Conservation (phyloP, 805 yeast species). For the Ogataea dorogensis region DNA sequence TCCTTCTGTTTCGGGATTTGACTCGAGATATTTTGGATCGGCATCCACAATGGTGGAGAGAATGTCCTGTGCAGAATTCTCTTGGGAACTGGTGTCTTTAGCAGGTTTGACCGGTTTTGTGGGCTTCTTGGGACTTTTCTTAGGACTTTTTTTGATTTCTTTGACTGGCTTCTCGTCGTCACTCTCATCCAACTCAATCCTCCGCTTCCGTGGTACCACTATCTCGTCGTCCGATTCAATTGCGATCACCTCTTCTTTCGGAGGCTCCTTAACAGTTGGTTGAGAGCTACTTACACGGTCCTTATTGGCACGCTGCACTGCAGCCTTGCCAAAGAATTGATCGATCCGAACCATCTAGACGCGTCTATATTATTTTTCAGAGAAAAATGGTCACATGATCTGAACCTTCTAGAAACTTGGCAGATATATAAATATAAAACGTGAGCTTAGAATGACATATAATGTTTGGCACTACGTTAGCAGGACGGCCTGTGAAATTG, state of each 20-base stretch:
- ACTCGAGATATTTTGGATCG: slow-evolving; percentile 40
- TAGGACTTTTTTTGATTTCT: slow-evolving; percentile 5
- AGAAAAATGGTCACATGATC: slow-evolving; percentile 8
- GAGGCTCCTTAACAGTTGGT: slow-evolving; percentile 7
- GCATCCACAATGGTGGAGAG: slow-evolving; percentile 73
- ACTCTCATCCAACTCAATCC: slow-evolving; percentile 4
- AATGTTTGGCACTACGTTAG: slow-evolving; percentile 36
- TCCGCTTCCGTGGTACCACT: slow-evolving; percentile 3
- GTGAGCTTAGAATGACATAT: neutral
- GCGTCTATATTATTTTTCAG: slow-evolving; percentile 6
- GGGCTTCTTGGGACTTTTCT: slow-evolving; percentile 5
- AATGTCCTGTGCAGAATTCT: slow-evolving; percentile 52
- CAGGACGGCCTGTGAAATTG: slow-evolving; percentile 38
- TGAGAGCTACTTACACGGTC: neutral
- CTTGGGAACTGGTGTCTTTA: too few species aligned
- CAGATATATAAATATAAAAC: slow-evolving; percentile 1
- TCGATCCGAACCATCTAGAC: slow-evolving; percentile 29
- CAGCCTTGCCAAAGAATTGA: slow-evolving; percentile 31
- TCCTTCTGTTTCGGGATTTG: slow-evolving; percentile 47
- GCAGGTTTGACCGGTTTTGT: slow-evolving; percentile 6
- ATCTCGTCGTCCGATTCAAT: slow-evolving; percentile 9
- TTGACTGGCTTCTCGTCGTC: slow-evolving; percentile 3
- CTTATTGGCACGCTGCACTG: slow-evolving; percentile 18
- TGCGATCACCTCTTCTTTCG: slow-evolving; percentile 1
- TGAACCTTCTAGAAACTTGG: slow-evolving; percentile 15